A percentile compares a stretch with the other conserved stretches of the same genome.
Conservation (phyloP, 176 grass and related monocot species). For the Raddia guianensis region DNA sequence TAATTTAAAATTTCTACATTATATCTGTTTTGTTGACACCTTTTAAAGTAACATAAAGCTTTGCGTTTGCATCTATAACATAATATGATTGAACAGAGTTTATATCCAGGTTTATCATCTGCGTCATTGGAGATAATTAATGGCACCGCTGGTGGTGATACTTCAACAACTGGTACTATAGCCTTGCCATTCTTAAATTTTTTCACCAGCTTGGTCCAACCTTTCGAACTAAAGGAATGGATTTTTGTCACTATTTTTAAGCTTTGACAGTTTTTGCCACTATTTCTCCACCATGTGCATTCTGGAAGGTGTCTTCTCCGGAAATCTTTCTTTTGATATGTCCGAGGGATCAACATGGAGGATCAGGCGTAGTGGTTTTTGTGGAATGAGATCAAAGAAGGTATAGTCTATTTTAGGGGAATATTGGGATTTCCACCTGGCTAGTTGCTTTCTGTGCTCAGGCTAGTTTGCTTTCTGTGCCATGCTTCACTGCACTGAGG, state of each 20-base stretch:
- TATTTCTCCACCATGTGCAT: constrained; percentile 28
- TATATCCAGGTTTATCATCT: constrained; percentile 78
- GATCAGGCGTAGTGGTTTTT: constrained; percentile 90
- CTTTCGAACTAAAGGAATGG: background rate
- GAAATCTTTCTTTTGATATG: constrained; percentile 89
- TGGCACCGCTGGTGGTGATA: constrained; percentile 40
- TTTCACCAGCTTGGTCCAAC: background rate
- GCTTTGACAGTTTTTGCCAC: background rate
- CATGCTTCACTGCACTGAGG: constrained; percentile 1
- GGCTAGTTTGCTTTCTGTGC: background rate
- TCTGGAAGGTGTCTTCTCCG: constrained; percentile 73
- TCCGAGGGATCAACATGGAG: constrained; percentile 71
- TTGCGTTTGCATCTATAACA: constrained; percentile 28
- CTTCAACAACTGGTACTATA: constrained; percentile 71
- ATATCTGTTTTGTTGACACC: background rate
- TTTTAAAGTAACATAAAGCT: constrained; percentile 17
- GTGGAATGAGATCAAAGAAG: constrained; percentile 97
- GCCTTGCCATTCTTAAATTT: constrained; percentile 19
- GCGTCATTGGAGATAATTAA: constrained; percentile 84
- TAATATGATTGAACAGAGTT: constrained; percentile 38
- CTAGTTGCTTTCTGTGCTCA: background rate
- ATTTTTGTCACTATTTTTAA: background rate
- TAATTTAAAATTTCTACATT: background rate
- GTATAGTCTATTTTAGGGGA: constrained; percentile 31
- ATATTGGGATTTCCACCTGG: background rate